Base-by-base conservation (phyloP, 768 basidiomycete species). In the Pisolithus marmoratus region DNA sequence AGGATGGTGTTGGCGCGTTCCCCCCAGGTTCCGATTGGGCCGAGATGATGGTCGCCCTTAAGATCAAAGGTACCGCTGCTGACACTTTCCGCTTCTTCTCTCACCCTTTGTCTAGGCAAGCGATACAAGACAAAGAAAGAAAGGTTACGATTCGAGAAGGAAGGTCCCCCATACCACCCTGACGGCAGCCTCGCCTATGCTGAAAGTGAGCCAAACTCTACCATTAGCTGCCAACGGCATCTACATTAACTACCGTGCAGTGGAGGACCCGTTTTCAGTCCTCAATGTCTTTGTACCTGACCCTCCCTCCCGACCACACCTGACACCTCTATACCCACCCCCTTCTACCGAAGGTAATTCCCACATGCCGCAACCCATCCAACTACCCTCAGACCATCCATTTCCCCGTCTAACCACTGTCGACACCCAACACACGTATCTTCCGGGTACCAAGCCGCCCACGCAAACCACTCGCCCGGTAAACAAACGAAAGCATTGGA, bases 91-190 rank as follows among this genome's bases (percentile, higher is more conserved):
- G 37, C 1, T 27, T 17, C 42, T 44, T 41, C 14, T 7, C 6
- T 23, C 40, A 31, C 8, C 17, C 24, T 2, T 24, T 17, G 5
- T 47, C 4, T 52, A 87, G 87, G 86, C 19, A 90, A 89, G 59
- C 78, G 81, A 12, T 89, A 90, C 61, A 80, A 79, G 50, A 90
- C 87, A 2, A 91, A 91, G 73, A 90, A 85, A 59, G 88, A 91
- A 57, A 75, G 88, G 9, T 58, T 89, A 52, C 75, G 85, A n/a
- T 76, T 90, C 42, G 89, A 90, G 60, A 84, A 80, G 54, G 81
- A 83, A 54, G 88, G 88, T 0, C 85, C 84, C 17, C 89, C 88
- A 1, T 74, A 76, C 22, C 72, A 73, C 6, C 62, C 79, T n/a
- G 88, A 91, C 61, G 88, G 88, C n/a, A 90, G 88, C 64, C 70